Conservation (phyloP, 2,329 filamentous ascomycete species). For the Didymella exigua region DNA sequence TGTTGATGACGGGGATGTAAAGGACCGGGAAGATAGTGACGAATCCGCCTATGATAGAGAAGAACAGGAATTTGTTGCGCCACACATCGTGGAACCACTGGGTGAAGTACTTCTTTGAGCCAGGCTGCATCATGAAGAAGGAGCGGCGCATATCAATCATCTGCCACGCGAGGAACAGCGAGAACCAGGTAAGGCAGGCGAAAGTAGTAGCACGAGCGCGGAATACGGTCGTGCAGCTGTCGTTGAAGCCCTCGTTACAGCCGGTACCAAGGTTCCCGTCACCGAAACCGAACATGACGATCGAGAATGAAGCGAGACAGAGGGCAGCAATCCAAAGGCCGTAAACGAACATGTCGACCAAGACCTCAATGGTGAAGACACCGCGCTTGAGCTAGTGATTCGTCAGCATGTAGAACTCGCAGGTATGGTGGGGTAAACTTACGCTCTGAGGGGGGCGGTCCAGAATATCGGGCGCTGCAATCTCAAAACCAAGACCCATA, state of each 20-base stretch:
- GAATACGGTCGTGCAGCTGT: constrained; percentile 40
- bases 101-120: constrained; percentile 58
- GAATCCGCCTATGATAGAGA: constrained; percentile 47
- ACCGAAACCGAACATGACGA: constrained; percentile 44
- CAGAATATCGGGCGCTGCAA: constrained; percentile 44
- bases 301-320: constrained; percentile 40
- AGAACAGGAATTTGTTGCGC: constrained; percentile 70
- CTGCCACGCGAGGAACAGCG: constrained; percentile 78
- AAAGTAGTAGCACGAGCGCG: constrained; percentile 73
- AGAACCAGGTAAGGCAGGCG: constrained; percentile 75
- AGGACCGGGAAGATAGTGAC: constrained; percentile 41
- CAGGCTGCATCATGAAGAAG: constrained; percentile 75
- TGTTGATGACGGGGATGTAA: constrained; percentile 73
- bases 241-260: constrained; percentile 41
- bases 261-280: constrained; percentile 39
- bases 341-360: constrained; percentile 46
- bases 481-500: constrained; percentile 45
- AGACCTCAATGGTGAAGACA: constrained; percentile 45
- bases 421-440: constrained; percentile 16
- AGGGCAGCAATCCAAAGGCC: constrained; percentile 44
- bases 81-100: constrained; percentile 72
- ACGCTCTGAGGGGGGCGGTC: constrained; percentile 37
- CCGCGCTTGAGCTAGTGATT: constrained; percentile 38
- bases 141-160: constrained; percentile 70
- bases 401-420: constrained; percentile 14